Evolutionary conservation across 345 rosid species (phyloP).

Genomic region (Salix arbutifolia): DNA sequence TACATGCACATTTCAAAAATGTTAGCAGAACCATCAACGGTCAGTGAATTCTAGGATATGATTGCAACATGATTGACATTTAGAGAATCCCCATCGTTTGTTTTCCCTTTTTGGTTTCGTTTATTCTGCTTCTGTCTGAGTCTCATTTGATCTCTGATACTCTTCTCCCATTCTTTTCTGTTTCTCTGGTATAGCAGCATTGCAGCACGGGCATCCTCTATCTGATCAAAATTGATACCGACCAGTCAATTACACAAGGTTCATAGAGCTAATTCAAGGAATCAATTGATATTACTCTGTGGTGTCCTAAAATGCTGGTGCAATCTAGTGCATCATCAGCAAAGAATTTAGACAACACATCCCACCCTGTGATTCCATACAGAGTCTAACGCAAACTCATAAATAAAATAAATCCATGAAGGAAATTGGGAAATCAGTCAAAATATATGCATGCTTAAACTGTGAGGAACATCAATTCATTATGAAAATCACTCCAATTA

Average conservation of each 20-base stretch:
- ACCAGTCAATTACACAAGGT: neutral
- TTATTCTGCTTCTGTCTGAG: conserved; percentile 62
- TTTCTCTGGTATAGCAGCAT: conserved; percentile 79
- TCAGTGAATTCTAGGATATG: conserved; percentile 11
- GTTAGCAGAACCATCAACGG: neutral
- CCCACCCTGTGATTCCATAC: too few relatives aligned
- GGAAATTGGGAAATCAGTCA: too few relatives aligned
- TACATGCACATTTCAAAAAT: neutral
- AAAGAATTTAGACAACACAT: too few relatives aligned
- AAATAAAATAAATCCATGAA: too few relatives aligned
- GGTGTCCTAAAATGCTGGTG: too few relatives aligned
- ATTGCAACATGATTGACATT: neutral
- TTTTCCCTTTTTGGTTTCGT: conserved; percentile 62
- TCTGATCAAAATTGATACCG: conserved; percentile 17
- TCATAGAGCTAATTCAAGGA: neutral
- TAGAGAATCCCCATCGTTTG: neutral
- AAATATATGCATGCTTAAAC: too few relatives aligned
- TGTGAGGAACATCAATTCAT: too few relatives aligned
- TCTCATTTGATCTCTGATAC: conserved; percentile 49
- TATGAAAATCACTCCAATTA: too few relatives aligned
- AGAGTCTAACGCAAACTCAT: too few relatives aligned
- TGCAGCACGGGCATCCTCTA: conserved; percentile 84
- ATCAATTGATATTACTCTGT: too few relatives aligned
- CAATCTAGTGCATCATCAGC: too few relatives aligned
- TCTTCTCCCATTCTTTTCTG: conserved; percentile 74